A percentile compares a stretch with the other conserved stretches of the same genome.
Conservation (phyloP, 768 basidiomycete species). For the Pholiota molesta region DNA sequence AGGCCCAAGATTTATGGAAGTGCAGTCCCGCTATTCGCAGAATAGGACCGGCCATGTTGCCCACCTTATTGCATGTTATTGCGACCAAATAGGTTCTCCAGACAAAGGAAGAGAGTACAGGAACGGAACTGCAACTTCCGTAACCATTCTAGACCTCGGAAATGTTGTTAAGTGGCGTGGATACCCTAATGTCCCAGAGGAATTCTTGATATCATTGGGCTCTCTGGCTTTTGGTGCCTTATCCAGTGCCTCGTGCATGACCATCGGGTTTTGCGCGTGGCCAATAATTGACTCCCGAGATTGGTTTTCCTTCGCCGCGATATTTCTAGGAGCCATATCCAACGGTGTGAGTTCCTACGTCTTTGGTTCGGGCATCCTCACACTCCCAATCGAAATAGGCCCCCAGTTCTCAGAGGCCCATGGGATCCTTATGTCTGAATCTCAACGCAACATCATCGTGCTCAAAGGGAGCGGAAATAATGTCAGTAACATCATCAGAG, state of each 20-base stretch:
- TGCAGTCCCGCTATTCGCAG: neutral
- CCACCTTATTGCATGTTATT: slow-evolving; percentile 14
- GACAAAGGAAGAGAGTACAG: neutral
- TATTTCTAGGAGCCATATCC: slow-evolving; percentile 14
- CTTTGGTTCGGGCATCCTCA: slow-evolving; percentile 18
- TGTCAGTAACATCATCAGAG: slow-evolving; percentile 17
- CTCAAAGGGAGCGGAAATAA: slow-evolving; percentile 19
- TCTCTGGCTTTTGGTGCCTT: too few relatives aligned
- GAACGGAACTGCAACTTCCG: neutral
- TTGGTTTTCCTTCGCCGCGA: slow-evolving; percentile 22
- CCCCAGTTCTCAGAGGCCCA: too few relatives aligned
- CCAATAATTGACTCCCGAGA: too few relatives aligned
- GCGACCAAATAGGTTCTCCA: slow-evolving; percentile 1
- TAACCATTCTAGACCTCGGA: slow-evolving; percentile 16
- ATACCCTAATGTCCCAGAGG: slow-evolving; percentile 12
- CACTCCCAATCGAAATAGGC: neutral
- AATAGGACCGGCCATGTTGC: slow-evolving; percentile 16
- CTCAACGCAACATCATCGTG: slow-evolving; percentile 11
- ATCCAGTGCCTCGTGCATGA: too few relatives aligned
- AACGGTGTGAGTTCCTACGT: slow-evolving; percentile 20
- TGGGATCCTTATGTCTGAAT: too few relatives aligned
- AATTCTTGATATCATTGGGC: neutral
- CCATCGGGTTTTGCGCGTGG: too few relatives aligned
- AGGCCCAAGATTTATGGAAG: slow-evolving; percentile 16
- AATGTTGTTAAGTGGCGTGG: neutral